phyloP scores from a whole-genome alignment of 305 asterid genomes.

The Petunia hybrid region DNA sequence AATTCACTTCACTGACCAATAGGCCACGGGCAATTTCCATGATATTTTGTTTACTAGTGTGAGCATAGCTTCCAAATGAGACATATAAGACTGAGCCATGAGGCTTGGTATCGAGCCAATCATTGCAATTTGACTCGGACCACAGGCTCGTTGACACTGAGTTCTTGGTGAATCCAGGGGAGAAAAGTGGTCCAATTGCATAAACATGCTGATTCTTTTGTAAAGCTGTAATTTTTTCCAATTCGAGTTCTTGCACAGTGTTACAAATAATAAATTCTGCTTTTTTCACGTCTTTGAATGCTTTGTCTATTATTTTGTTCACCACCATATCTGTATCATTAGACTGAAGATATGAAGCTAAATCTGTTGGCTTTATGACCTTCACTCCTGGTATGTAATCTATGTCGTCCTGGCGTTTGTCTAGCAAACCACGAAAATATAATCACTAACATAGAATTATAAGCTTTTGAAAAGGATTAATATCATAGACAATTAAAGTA shows the following conservation, averaged over 20 bases:
- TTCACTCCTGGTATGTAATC: slow-evolving; percentile 78
- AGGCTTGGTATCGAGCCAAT: slow-evolving; percentile 67
- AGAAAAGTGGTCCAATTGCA: slow-evolving; percentile 70
- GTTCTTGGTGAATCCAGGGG: slow-evolving; percentile 49
- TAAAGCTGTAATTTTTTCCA: slow-evolving; percentile 56
- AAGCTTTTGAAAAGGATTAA: too few relatives aligned
- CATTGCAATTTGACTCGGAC: slow-evolving; percentile 74
- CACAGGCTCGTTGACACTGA: slow-evolving; percentile 61
- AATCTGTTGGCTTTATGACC: slow-evolving; percentile 57
- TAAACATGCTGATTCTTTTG: slow-evolving; percentile 56
- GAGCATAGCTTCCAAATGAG: slow-evolving; percentile 79
- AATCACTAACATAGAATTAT: too few relatives aligned
- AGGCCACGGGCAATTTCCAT: slow-evolving; percentile 73
- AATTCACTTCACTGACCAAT: slow-evolving; percentile 53
- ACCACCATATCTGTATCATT: slow-evolving; percentile 53
- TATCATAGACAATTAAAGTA: too few relatives aligned
- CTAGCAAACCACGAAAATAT: slow-evolving; percentile 36
- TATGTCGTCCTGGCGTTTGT: slow-evolving; percentile 53
- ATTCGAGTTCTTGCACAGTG: slow-evolving; percentile 73
- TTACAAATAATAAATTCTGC: slow-evolving; percentile 73
- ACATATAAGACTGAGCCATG: slow-evolving; percentile 72
- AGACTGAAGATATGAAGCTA: slow-evolving; percentile 67
- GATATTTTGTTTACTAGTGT: slow-evolving; percentile 54
- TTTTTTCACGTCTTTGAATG: slow-evolving; percentile 58
- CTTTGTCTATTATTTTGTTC: slow-evolving; percentile 64